Evolutionary conservation across 257 asterid genomes (phyloP).

Genomic region (Solanum sitiens): DNA sequence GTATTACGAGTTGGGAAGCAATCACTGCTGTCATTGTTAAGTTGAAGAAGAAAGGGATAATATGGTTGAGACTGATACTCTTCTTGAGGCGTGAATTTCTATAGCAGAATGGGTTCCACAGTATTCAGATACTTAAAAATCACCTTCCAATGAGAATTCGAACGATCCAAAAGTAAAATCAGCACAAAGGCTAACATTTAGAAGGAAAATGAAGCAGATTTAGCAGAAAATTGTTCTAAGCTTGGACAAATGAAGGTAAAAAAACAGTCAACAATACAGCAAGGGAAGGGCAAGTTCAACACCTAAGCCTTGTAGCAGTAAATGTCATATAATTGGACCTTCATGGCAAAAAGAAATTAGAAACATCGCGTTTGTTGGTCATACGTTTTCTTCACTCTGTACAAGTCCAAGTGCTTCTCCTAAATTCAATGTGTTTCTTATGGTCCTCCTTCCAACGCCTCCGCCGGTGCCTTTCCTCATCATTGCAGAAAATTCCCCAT

Average conservation of each 20-base stretch:
- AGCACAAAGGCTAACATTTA: background rate
- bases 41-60: conserved; percentile 22
- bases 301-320: background rate
- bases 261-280: background rate
- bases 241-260: background rate
- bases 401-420: conserved; percentile 28
- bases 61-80: background rate
- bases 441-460: conserved; percentile 31
- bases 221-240: background rate
- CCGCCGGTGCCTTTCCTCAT: conserved; percentile 39
- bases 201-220: background rate
- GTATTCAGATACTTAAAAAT: background rate
- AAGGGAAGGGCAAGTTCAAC: background rate
- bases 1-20: conserved; percentile 53
- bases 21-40: conserved; percentile 50
- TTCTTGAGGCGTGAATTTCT: background rate
- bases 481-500: conserved; percentile 39
- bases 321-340: background rate
- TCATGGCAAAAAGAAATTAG: background rate
- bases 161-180: background rate
- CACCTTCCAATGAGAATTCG: too few relatives aligned
- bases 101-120: background rate
- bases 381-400: conserved; percentile 1
- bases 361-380: background rate
- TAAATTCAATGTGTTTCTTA: conserved; percentile 24